A percentile compares a stretch with the other conserved stretches of the same genome.
These are phyloP conservation scores for Stemphylium beticola DNA, from an alignment of 2,329 filamentous ascomycete genomes.

Conservation along the genomic window DNA sequence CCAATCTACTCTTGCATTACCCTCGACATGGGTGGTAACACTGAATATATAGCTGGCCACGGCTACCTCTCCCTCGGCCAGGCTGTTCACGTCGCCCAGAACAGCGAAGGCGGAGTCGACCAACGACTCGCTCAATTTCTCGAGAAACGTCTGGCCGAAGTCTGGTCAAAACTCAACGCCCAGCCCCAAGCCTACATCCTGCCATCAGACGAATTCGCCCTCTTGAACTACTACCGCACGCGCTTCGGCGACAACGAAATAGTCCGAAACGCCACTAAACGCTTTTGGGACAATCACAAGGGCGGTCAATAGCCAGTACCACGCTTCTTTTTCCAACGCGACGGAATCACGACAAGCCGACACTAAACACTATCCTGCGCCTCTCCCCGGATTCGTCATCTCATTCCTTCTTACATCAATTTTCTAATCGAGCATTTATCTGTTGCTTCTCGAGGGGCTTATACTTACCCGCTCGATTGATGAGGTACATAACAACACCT, in stretches of 20 bases:
- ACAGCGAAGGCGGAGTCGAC: slow-evolving; percentile 72
- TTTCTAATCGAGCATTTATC: not conserved
- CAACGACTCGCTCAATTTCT: slow-evolving; percentile 68
- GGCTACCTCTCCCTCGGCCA: slow-evolving; percentile 63
- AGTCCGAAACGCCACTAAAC: slow-evolving; percentile 60
- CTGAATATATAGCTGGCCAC: slow-evolving; percentile 47
- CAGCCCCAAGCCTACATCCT: slow-evolving; percentile 75
- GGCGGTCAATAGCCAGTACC: slow-evolving; percentile 27
- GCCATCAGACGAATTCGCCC: slow-evolving; percentile 76
- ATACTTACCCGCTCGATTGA: not conserved
- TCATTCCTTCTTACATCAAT: not conserved
- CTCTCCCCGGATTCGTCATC: not conserved
- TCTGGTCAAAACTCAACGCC: slow-evolving; percentile 72
- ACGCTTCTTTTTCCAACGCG: slow-evolving; percentile 1
- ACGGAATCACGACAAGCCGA: not conserved
- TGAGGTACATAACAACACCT: slow-evolving; percentile 1
- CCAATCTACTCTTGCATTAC: slow-evolving; percentile 33
- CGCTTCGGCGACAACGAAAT: slow-evolving; percentile 64
- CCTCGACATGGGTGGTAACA: slow-evolving; percentile 51
- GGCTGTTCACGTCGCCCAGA: slow-evolving; percentile 77
- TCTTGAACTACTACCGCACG: slow-evolving; percentile 84
- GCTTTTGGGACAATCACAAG: slow-evolving; percentile 62
- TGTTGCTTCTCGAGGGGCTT: not conserved
- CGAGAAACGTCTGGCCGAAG: slow-evolving; percentile 61
- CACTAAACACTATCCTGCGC: not conserved